Conservation (phyloP, 768 basidiomycete species). For the Leccinum variicolor region DNA sequence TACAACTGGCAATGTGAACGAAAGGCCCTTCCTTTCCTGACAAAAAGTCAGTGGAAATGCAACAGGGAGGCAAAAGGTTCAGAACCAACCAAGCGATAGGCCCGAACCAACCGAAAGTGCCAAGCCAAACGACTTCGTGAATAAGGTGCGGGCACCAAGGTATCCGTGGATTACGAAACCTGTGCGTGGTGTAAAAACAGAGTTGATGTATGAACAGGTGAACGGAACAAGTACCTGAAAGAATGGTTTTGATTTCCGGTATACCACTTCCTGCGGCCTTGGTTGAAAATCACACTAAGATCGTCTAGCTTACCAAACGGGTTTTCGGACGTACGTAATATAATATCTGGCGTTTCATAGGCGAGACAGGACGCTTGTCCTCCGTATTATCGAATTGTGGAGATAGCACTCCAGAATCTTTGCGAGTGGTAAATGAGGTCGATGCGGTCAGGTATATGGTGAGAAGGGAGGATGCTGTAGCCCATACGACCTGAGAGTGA, state of each 20-base stretch:
- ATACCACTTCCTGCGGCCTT: slow-evolving; percentile 95
- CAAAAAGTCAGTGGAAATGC: neutral
- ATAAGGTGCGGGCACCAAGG: slow-evolving; percentile 83
- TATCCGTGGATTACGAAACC: slow-evolving; percentile 98
- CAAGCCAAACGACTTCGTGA: slow-evolving; percentile 87
- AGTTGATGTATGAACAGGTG: slow-evolving; percentile 9
- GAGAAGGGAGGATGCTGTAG: slow-evolving; percentile 68
- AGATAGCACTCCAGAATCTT: slow-evolving; percentile 75
- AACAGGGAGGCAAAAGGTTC: slow-evolving; percentile 4
- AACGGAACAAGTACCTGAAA: slow-evolving; percentile 53
- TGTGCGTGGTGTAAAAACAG: slow-evolving; percentile 17
- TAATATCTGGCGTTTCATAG: slow-evolving; percentile 60
- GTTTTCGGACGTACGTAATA: slow-evolving; percentile 67
- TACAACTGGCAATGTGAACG: slow-evolving; percentile 89
- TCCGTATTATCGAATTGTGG: slow-evolving; percentile 41
- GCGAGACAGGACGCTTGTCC: slow-evolving; percentile 21
- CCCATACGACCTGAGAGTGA: slow-evolving; percentile 59
- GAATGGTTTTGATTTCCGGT: slow-evolving; percentile 93
- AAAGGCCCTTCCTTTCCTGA: slow-evolving; percentile 72
- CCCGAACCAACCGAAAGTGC: slow-evolving; percentile 92
- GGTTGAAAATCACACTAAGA: slow-evolving; percentile 16
- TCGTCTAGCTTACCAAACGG: neutral
- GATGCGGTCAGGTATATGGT: slow-evolving; percentile 89
- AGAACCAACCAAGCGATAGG: slow-evolving; percentile 64
- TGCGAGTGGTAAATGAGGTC: slow-evolving; percentile 81